Evolutionary conservation across 371 early-diverging fungal species (phyloP), one percentile per base, ranked within the genome.

Genomic region (Haplosporangium sp.): DNA sequence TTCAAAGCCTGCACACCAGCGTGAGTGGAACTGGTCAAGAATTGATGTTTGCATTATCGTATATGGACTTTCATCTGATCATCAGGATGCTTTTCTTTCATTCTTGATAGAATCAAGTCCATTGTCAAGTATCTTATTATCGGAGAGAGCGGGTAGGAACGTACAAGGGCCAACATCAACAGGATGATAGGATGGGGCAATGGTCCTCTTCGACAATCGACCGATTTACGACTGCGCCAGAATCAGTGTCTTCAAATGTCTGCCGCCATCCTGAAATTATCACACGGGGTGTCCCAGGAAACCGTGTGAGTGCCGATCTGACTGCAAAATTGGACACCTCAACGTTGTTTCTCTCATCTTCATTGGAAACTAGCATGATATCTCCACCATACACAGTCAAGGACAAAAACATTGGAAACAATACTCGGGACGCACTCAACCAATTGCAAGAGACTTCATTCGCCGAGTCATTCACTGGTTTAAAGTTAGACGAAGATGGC

Each of bases 1-100:
- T 84, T 16, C 60, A 72, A 36, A 66, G 67, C 16, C 47, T 64
- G 56, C 69, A 63, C 16, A 23, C 55, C 12, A 69, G 69, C 23
- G 85, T 77, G 67, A 12, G 55, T 53, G 11, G 14, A 23, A 37
- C 40, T 16, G 0, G 16, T 5, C 9, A n/a, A 20, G 11, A 47
- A 40, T 10, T 51, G 7, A n/a, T 14, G 29, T 29, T 4, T 29
- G 29, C 29, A 29, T 29, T 29, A 29, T 29, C 29, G 29, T 2
- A 29, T 29, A 4, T 4, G 29, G 29, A 29, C 1, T 29, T 10
- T 13, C 23, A 50, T 20, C 21, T 13, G 16, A 43, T 13, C 18
- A 7, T 16, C 13, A 36, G 37, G 14, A 29, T 16, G 11, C 36
- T 59, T 37, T 14, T 51, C 7, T 4, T 41, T 21, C 21, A 7